Evolutionary conservation across 345 rosid genomes (phyloP).

Genomic region (Aquilaria malaccensis): DNA sequence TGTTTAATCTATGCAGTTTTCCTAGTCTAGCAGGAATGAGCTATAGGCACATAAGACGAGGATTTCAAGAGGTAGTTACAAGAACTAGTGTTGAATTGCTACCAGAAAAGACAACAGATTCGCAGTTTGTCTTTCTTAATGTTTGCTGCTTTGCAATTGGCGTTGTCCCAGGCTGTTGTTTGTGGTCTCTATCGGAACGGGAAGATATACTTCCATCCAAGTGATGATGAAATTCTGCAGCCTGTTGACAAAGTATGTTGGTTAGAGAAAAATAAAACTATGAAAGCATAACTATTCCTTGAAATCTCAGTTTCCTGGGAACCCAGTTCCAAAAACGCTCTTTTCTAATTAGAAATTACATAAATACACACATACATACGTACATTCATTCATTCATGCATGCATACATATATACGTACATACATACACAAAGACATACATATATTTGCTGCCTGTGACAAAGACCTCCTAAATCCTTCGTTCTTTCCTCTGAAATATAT

Average conservation of each 20-base stretch:
- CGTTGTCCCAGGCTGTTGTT: slow-evolving; percentile 68
- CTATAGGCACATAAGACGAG: slow-evolving; percentile 61
- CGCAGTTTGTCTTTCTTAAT: slow-evolving; percentile 5
- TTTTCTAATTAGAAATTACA: no score
- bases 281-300: no score
- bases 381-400: no score
- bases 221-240: slow-evolving; percentile 65
- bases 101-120: slow-evolving; percentile 1
- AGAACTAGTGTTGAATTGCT: slow-evolving; percentile 5
- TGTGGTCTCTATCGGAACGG: slow-evolving; percentile 81
- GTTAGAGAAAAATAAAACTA: background rate
- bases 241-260: slow-evolving; percentile 61
- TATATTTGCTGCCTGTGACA: no score
- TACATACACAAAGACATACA: no score
- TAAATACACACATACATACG: no score
- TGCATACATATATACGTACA: no score
- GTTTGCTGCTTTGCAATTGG: slow-evolving; percentile 8
- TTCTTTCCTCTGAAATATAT: no score
- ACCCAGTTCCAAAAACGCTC: no score
- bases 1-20: slow-evolving; percentile 78
- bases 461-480: no score
- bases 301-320: no score
- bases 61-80: slow-evolving; percentile 61
- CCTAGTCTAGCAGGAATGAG: slow-evolving; percentile 65
- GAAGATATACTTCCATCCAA: slow-evolving; percentile 75